Evolutionary conservation across 2,329 filamentous ascomycete genomes (phyloP), one percentile per base, ranked within the genome.

Genomic region (Aspergillus flavus): DNA sequence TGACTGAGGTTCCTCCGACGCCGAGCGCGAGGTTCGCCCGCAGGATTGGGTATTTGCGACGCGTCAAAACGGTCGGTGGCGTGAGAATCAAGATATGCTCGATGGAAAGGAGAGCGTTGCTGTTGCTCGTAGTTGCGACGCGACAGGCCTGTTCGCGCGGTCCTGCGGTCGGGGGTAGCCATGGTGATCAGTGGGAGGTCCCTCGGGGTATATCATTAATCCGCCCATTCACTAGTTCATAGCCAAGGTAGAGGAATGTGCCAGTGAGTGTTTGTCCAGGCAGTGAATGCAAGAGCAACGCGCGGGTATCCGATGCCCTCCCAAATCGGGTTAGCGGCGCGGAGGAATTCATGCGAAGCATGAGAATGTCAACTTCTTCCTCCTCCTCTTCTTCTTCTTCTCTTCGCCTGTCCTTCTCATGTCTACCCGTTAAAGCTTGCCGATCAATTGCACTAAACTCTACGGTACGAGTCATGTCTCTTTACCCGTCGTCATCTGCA

Each of bases 1-100:
- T 75, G 66, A 50, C 73, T 74, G 61, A 78, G 74, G 43, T 69
- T 75, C 50, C 72, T 70, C 57, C 75, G 76, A 48, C 73, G 68
- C 55, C 72, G 71, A 43, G 69, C 59, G 39, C 65, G 72, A 69
- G 74, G 72, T 60, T 71, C 71, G 23, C 69, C 68, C 23, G 72
- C 70, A 23, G 73, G 70, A 21, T 67, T 74, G 10, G 72, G 69
- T 50, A 71, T 72, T 53, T 71, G 70, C 41, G 73, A 71, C 61
- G 68, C 63, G 57, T 76, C 68, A 46, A 75, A 66, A 46, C 73
- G 69, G 61, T 74, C 70, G 39, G 68, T 68, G 62, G 70, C 67
- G 61, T 64, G 68, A 30, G 66, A 64, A 52, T 72, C 69, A 52
- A 61, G 62, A 28, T 65, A 65, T 23, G 72, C 73, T 69, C 72